phyloP scores from a whole-genome alignment of 805 yeast genomes.

The Cyberlindnera mycetangii region DNA sequence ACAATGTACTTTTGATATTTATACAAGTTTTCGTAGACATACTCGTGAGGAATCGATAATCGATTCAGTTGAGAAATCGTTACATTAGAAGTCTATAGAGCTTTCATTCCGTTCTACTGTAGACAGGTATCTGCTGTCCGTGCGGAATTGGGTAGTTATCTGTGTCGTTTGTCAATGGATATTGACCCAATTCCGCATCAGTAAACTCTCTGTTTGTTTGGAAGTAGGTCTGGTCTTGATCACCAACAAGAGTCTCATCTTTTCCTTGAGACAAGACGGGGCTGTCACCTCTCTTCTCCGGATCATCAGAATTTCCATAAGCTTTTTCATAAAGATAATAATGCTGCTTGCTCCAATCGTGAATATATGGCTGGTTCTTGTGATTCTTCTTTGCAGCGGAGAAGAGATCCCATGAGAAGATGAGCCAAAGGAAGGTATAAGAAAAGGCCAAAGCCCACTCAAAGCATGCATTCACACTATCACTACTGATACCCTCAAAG shows the following conservation, averaged over 20 bases:
- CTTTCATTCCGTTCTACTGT: neutral
- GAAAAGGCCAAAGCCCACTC: conserved; percentile 90
- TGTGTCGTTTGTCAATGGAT: conserved; percentile 17
- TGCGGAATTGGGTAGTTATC: conserved; percentile 27
- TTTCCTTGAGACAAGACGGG: conserved; percentile 1
- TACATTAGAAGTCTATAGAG: neutral
- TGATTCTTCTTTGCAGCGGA: conserved; percentile 48
- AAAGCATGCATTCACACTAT: conserved; percentile 37
- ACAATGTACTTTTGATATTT: no score
- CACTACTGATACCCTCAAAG: conserved; percentile 49
- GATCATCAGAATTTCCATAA: conserved; percentile 14
- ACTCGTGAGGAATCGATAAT: no score
- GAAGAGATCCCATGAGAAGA: conserved; percentile 66
- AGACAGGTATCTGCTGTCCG: conserved; percentile 21
- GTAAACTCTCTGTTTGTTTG: conserved; percentile 20
- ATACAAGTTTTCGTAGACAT: no score
- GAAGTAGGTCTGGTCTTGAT: neutral
- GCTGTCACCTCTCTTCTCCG: conserved; percentile 1
- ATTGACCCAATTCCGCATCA: conserved; percentile 24
- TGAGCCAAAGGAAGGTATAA: conserved; percentile 67
- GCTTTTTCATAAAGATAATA: conserved; percentile 25
- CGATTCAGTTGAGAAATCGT: no score
- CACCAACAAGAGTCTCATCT: conserved; percentile 10
- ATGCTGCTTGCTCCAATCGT: conserved; percentile 24
- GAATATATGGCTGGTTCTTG: conserved; percentile 24